Evolutionary conservation across 2,329 filamentous ascomycete species (phyloP).

Genomic region (Penicillium sp.): DNA sequence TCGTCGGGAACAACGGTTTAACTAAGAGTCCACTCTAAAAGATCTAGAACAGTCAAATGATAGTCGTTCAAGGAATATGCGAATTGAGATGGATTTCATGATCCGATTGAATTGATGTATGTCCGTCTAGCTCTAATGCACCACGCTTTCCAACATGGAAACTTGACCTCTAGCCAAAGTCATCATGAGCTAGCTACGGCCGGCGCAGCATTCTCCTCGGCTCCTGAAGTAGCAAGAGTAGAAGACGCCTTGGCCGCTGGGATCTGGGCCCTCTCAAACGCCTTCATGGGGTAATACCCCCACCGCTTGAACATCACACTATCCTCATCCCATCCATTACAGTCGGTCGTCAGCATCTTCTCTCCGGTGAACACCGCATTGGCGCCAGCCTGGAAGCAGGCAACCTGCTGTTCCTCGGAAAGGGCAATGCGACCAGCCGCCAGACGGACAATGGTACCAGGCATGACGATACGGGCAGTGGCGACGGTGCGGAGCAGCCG

Average conservation of each 20-base stretch:
- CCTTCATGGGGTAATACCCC: conserved; percentile 72
- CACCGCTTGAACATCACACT: conserved; percentile 74
- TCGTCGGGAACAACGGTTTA: too few species aligned
- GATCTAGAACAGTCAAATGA: too few species aligned
- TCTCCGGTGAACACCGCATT: conserved; percentile 95
- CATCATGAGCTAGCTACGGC: conserved; percentile 26
- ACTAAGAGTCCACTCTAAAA: too few species aligned
- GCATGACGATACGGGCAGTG: conserved; percentile 76
- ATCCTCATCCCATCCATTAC: conserved; percentile 87
- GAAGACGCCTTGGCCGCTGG: conserved; percentile 4
- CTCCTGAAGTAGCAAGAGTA: conserved; percentile 4
- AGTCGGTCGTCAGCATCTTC: conserved; percentile 91
- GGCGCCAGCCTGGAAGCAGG: conserved; percentile 85
- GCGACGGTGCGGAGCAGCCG: conserved; percentile 76
- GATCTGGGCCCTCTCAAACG: conserved; percentile 42
- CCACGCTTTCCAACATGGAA: too few species aligned
- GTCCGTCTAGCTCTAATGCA: too few species aligned
- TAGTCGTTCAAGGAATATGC: too few species aligned
- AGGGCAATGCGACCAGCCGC: conserved; percentile 79
- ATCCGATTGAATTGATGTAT: too few species aligned
- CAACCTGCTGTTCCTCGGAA: conserved; percentile 78
- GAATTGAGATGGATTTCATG: too few species aligned
- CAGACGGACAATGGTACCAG: conserved; percentile 76
- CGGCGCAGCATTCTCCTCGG: conserved; percentile 25
- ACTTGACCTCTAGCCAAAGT: background rate